These are phyloP conservation scores for Acrocalymma vagum DNA, from an alignment of 2,329 filamentous ascomycete species.

Conservation along the genomic window DNA sequence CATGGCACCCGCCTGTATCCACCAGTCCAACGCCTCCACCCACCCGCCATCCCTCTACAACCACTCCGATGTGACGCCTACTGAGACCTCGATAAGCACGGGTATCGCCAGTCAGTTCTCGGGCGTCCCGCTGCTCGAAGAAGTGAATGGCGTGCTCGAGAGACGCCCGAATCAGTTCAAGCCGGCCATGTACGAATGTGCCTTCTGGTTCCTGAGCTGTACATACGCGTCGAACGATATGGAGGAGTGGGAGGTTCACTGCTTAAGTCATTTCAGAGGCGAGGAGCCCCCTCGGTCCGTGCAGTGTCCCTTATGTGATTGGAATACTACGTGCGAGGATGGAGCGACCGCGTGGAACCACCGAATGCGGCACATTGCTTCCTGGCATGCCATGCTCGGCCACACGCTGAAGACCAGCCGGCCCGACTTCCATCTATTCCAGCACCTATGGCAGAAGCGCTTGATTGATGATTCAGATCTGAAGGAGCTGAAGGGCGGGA, in stretches of 20 bases:
- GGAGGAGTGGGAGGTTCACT: slow-evolving; percentile 41
- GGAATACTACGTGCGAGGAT: slow-evolving; percentile 16
- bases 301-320: slow-evolving; percentile 43
- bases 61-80: slow-evolving; percentile 30
- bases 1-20: slow-evolving; percentile 41
- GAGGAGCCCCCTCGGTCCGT: slow-evolving; percentile 38
- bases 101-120: slow-evolving; percentile 28
- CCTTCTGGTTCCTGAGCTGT: slow-evolving; percentile 45
- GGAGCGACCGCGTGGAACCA: slow-evolving; percentile 30
- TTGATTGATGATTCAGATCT: slow-evolving; percentile 41
- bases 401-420: slow-evolving; percentile 31
- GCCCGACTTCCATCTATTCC: slow-evolving; percentile 38
- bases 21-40: slow-evolving; percentile 31
- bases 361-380: slow-evolving; percentile 39
- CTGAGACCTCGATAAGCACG: slow-evolving; percentile 37
- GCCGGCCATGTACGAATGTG: slow-evolving; percentile 36
- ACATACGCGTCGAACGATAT: slow-evolving; percentile 23
- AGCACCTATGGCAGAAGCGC: slow-evolving; percentile 38
- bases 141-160: slow-evolving; percentile 38
- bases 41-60: slow-evolving; percentile 33
- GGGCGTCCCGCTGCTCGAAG: slow-evolving; percentile 33
- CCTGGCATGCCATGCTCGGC: slow-evolving; percentile 30
- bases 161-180: slow-evolving; percentile 13
- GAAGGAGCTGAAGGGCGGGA: slow-evolving; percentile 43
- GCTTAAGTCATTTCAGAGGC: slow-evolving; percentile 42